Base-by-base conservation (phyloP, 805 yeast species). In the Tetrapisispora arboricola region DNA sequence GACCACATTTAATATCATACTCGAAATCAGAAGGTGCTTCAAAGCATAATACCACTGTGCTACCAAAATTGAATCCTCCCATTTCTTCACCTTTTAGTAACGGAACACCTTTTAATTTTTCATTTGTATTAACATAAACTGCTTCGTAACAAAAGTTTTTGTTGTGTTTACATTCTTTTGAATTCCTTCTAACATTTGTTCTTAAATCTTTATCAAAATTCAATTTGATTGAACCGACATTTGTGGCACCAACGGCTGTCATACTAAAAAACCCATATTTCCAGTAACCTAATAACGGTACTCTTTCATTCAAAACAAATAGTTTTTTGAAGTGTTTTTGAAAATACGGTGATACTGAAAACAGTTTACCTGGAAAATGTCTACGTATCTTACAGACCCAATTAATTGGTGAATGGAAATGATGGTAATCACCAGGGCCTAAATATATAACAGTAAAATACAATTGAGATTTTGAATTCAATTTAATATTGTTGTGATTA, bases 201-300 rank as follows among this genome's bases (percentile, higher is more conserved):
- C 80, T 74, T 55, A 92, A 73, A 54, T 85, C 88, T 64, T 82
- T 80, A 63, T 92, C 99, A 55, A 92, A 92, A 57, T 88, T 86
- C 49, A 92, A 73, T 45, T 83, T 80, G 49, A 92, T 92, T 53
- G 94, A 82, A 9, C 99, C 99, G 26, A 92, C 99, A 64, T 92
- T 92, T 3, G 98, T 92, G 19, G 99, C 99, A n/a, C 99, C 99
- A 11, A 92, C 98, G 0, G 98, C 96, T 1, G 95, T 90, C 99
- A 92, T 92, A 49, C 94, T 80, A 67, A 90, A 92, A 54, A 92
- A 92, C 0, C 99, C 99, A 58, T 92, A 75, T 58, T 83, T 84
- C 98, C 98, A 92, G 55, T 84, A 80, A 1, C 99, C 99, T 43
- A 92, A 72, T 39, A 92, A 65, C 0, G 98, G 94, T 3, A 92